Percentiles rank a stretch among this genome's conserved stretches.
Evolutionary conservation across 768 basidiomycete species (phyloP).

Genomic region (Mycena filopes): DNA sequence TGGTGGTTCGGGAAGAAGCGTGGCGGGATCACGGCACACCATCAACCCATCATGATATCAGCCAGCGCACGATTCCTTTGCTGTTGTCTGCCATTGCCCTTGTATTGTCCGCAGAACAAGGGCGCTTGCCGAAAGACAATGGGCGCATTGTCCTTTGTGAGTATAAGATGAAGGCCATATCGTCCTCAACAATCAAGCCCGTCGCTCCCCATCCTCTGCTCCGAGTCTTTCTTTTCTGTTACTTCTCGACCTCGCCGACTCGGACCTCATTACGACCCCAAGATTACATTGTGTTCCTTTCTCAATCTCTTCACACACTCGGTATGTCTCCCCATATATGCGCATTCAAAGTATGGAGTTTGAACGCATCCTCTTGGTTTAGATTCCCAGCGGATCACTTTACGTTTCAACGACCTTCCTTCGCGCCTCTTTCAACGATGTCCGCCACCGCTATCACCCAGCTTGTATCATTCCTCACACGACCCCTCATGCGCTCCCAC

Average conservation of each 20-base stretch:
- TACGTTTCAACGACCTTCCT: background rate
- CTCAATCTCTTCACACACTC: background rate
- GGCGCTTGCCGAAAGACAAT: background rate
- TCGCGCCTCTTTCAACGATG: slow-evolving; percentile 2
- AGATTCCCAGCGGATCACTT: slow-evolving; percentile 24
- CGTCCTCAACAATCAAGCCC: background rate
- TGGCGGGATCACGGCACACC: too few relatives aligned
- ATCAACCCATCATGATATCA: too few relatives aligned
- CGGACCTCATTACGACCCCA: slow-evolving; percentile 7
- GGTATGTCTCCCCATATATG: background rate
- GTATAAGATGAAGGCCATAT: background rate
- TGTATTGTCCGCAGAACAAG: slow-evolving; percentile 7
- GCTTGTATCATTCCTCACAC: slow-evolving; percentile 27
- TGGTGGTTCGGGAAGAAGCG: too few relatives aligned
- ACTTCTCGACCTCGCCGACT: background rate
- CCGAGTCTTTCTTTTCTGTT: background rate
- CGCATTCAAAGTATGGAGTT: too few relatives aligned
- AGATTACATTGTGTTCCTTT: background rate
- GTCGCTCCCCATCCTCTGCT: background rate
- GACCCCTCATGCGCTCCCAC: slow-evolving; percentile 20
- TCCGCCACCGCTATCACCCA: slow-evolving; percentile 11
- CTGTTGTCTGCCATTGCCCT: background rate
- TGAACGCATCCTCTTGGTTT: background rate
- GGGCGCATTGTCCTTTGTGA: slow-evolving; percentile 1
- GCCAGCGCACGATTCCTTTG: too few relatives aligned